Percentiles rank a stretch among this genome's conserved stretches.
Evolutionary conservation across 176 grass and related monocot species (phyloP).

Genomic region (Oryza meridionalis): DNA sequence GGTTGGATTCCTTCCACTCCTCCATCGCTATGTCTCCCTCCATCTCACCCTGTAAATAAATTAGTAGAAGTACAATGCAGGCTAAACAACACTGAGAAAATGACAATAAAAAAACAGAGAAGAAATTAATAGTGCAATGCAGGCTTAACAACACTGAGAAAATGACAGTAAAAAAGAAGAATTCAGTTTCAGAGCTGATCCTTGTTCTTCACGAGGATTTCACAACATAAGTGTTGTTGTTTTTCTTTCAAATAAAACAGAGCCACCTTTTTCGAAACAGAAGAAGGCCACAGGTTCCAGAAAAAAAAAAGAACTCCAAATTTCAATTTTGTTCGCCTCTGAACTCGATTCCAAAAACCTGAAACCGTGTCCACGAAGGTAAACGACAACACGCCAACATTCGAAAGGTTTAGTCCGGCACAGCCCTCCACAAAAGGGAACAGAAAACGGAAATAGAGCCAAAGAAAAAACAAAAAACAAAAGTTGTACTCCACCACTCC

Average conservation of each 20-base stretch:
- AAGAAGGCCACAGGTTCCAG: neutral
- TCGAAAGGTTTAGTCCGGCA: slow-evolving; percentile 42
- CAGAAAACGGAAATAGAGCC: slow-evolving; percentile 25
- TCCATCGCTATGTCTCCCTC: slow-evolving; percentile 38
- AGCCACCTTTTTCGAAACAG: neutral
- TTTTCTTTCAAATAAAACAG: neutral
- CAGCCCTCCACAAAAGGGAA: slow-evolving; percentile 35
- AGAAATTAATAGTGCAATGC: neutral
- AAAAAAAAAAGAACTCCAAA: neutral
- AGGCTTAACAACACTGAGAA: neutral
- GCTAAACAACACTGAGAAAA: neutral
- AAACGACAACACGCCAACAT: slow-evolving; percentile 39
- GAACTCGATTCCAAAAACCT: slow-evolving; percentile 39
- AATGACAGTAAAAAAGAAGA: neutral
- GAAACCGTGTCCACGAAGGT: slow-evolving; percentile 30
- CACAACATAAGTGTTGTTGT: neutral
- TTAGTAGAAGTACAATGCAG: neutral
- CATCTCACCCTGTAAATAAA: slow-evolving; percentile 44
- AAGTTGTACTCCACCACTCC: neutral
- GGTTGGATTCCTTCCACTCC: slow-evolving; percentile 50
- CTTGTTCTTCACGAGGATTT: neutral
- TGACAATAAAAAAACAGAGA: neutral
- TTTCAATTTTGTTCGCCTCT: neutral
- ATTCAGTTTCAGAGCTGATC: neutral
- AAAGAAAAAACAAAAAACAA: slow-evolving; percentile 33